Percentiles rank a stretch among this genome's conserved stretches.
Conservation (phyloP, 768 basidiomycete genomes). For the Antrodiella citrinella region DNA sequence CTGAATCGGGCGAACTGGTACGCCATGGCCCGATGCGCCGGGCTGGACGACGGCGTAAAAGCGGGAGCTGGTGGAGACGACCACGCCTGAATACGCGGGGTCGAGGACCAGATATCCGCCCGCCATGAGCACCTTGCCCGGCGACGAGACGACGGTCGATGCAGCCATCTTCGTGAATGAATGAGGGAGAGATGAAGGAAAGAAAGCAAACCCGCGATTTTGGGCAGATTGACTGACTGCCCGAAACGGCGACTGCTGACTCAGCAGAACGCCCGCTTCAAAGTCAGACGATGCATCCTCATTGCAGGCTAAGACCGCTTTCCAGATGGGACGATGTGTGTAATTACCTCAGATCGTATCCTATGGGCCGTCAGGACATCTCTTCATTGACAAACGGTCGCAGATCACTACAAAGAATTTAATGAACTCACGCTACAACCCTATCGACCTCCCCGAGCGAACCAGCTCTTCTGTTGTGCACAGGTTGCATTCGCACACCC, state of each 20-base stretch:
- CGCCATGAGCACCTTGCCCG: slow-evolving; percentile 91
- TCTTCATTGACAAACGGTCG: too few relatives aligned
- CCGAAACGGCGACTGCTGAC: not conserved
- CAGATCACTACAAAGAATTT: too few relatives aligned
- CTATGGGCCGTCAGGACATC: too few relatives aligned
- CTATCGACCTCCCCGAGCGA: slow-evolving; percentile 61
- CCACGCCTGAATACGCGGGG: slow-evolving; percentile 73
- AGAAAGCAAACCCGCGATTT: too few relatives aligned
- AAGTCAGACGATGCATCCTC: not conserved
- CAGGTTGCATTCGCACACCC: slow-evolving; percentile 90
- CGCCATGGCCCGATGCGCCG: slow-evolving; percentile 6
- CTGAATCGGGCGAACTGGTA: slow-evolving; percentile 20
- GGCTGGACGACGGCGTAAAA: slow-evolving; percentile 75
- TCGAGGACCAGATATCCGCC: slow-evolving; percentile 98
- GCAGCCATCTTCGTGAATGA: slow-evolving; percentile 16
- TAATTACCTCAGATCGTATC: not conserved
- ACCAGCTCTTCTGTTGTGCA: slow-evolving; percentile 82
- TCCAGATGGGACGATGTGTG: too few relatives aligned
- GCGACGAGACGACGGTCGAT: slow-evolving; percentile 73
- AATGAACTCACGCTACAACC: too few relatives aligned
- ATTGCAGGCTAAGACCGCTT: too few relatives aligned
- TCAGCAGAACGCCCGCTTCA: not conserved
- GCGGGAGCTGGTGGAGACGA: slow-evolving; percentile 87
- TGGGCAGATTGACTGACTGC: too few relatives aligned
- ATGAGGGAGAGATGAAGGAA: not conserved